Base-by-base conservation (phyloP, 73 alveolate genomes). In the Symbiodinium natans region DNA sequence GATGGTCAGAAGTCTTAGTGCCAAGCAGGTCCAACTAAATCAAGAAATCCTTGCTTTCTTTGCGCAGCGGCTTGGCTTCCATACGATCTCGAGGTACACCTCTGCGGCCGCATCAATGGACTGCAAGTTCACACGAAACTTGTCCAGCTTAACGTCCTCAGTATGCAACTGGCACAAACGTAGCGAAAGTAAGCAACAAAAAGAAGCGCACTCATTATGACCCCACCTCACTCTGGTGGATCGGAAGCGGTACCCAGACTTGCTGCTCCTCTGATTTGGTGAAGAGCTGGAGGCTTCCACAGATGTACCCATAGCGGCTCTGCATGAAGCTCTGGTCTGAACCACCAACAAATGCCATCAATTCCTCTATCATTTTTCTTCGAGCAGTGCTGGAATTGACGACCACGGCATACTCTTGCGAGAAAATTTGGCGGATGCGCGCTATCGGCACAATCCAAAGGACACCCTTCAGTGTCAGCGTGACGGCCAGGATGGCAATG, bases 371-470 rank as follows among this genome's bases (percentile, higher is more conserved):
- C 80, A 63, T 63, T 29, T 63, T 63, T 19, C 13, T 63, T 17
- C 80, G 33, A 13, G 80, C 80, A 31, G 19, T 63, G 80, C 80
- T 63, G 11, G 80, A 23, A 36, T 63, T 77, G 17, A 38, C 52
- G n/a, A 86, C 83, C 7, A 52, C 83, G 29, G 94, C 94, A 38
- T 86, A 86, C 46, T 88, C 95, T 29, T 59, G 42, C 54, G 95
- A 59, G 74, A 88, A 88, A 48, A 88, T 88, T 34, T 88, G 95
- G 25, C 74, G 73, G 95, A 88, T 88, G 40, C 95, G 95, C 23
- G 73, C 95, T 15, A 88, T 88, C 29, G 95, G 95, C 38, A 88
- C 95, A n/a, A 88, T 88, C 95, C 95, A 88, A 23, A 88, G 73
- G 29, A 88, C 95, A 15, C 95, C 95, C 43, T 63, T 88, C 68